Evolutionary conservation across 176 grass and related monocot genomes (phyloP).

Genomic region (Paspalum notatum): DNA sequence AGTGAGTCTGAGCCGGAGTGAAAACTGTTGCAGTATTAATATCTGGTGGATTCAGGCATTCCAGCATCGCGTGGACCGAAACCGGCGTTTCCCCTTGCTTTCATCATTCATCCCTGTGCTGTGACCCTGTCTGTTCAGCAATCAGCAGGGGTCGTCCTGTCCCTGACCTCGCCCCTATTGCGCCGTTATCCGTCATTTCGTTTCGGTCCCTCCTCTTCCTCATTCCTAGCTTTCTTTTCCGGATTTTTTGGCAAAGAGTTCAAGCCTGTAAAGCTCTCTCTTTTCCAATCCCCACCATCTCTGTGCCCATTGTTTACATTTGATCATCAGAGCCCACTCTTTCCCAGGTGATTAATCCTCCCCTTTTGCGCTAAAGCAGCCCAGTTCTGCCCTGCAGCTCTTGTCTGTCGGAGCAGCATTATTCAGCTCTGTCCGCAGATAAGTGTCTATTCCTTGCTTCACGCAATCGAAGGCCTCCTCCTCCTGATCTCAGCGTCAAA

Average conservation of each 20-base stretch:
- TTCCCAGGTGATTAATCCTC: slow-evolving; percentile 28
- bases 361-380: slow-evolving; percentile 20
- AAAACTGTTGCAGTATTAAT: no score
- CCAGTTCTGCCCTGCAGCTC: background rate
- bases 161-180: no score
- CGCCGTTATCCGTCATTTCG: no score
- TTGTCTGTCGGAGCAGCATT: slow-evolving; percentile 19
- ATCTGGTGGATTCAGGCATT: no score
- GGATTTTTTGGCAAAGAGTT: background rate
- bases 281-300: background rate
- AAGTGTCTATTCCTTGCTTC: slow-evolving; percentile 28
- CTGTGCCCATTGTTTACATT: slow-evolving; percentile 1
- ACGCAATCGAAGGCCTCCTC: slow-evolving; percentile 19
- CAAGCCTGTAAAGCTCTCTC: background rate
- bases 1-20: no score
- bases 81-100: no score
- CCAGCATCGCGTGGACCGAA: no score
- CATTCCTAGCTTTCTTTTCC: background rate
- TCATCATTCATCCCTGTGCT: no score
- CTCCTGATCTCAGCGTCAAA: slow-evolving; percentile 2
- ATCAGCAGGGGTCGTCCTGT: no score
- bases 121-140: no score
- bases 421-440: slow-evolving; percentile 17
- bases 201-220: background rate
- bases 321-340: background rate